phyloP scores from a whole-genome alignment of 164 flowering plant species.

The Annona cherimola region DNA sequence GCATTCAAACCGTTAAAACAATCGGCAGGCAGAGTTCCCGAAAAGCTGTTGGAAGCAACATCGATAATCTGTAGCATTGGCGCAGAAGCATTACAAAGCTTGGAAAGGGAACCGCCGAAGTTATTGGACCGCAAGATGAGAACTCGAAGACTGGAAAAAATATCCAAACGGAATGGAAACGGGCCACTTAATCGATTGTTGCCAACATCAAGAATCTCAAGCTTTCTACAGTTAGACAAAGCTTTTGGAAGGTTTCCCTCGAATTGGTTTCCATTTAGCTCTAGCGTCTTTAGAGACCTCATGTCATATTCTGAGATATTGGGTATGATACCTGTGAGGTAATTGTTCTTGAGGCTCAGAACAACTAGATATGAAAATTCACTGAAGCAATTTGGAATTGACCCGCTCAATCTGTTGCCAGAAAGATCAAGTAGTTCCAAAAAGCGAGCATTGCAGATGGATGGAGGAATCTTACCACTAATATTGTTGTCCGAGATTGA shows the following conservation, averaged over 20 bases:
- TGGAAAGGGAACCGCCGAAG: slow-evolving; percentile 34
- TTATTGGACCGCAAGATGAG: slow-evolving; percentile 48
- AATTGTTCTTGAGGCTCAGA: slow-evolving; percentile 41
- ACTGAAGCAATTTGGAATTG: slow-evolving; percentile 35
- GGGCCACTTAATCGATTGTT: slow-evolving; percentile 38
- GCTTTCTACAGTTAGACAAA: slow-evolving; percentile 33
- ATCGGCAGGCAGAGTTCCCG: slow-evolving; percentile 23
- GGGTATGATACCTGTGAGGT: slow-evolving; percentile 34
- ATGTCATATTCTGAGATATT: too few species aligned
- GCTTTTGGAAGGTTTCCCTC: slow-evolving; percentile 46
- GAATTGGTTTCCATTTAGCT: slow-evolving; percentile 40
- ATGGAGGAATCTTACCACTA: slow-evolving; percentile 38
- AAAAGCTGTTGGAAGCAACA: slow-evolving; percentile 39
- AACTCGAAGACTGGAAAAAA: slow-evolving; percentile 33
- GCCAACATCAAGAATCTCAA: slow-evolving; percentile 59
- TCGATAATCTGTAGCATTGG: slow-evolving; percentile 48
- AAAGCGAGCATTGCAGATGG: slow-evolving; percentile 32
- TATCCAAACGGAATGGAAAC: slow-evolving; percentile 52
- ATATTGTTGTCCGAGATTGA: slow-evolving; percentile 37
- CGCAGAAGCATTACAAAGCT: slow-evolving; percentile 12
- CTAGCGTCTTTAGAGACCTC: too few species aligned
- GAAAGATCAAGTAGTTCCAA: slow-evolving; percentile 50
- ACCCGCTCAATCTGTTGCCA: slow-evolving; percentile 31
- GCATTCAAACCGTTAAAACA: slow-evolving; percentile 30
- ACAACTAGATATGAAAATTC: slow-evolving; percentile 6